Evolutionary conservation across 1,139 yeast genomes (phyloP).

Genomic region (Debaryomyces udenii): DNA sequence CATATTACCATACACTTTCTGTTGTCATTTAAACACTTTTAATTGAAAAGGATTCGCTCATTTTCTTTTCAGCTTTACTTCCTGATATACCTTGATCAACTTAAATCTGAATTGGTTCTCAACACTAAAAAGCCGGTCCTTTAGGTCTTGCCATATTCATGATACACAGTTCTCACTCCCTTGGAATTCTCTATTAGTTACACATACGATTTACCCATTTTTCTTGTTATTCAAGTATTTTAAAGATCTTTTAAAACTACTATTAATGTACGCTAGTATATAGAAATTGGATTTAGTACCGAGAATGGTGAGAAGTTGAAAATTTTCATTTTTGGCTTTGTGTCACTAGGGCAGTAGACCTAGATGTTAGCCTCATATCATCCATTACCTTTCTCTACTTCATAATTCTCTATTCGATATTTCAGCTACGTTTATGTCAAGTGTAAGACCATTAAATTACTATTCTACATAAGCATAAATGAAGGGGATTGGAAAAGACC

Average conservation of each 20-base stretch:
- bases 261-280: slow-evolving; percentile 4
- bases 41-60: too few species aligned
- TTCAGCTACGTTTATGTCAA: too few species aligned
- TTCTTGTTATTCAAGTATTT: slow-evolving; percentile 33
- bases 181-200: slow-evolving; percentile 1
- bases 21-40: too few species aligned
- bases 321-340: slow-evolving; percentile 12
- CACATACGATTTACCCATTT: slow-evolving; percentile 82
- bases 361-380: slow-evolving; percentile 5
- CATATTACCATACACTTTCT: too few species aligned
- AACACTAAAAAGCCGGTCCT: too few species aligned
- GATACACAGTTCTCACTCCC: slow-evolving; percentile 1
- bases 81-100: too few species aligned
- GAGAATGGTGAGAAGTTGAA: slow-evolving; percentile 9
- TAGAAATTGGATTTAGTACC: slow-evolving; percentile 3
- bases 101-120: too few species aligned
- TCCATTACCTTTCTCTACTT: too few species aligned
- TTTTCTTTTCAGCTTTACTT: too few species aligned
- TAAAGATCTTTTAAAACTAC: slow-evolving; percentile 3
- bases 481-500: slow-evolving; percentile 12
- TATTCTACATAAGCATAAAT: slow-evolving; percentile 14
- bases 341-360: slow-evolving; percentile 21
- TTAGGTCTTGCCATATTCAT: too few species aligned
- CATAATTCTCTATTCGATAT: too few species aligned
- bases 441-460: slow-evolving; percentile 8